Evolutionary conservation across 2,329 filamentous ascomycete genomes (phyloP), one percentile per base, ranked within the genome.

Genomic region (Fusarium annulatum): DNA sequence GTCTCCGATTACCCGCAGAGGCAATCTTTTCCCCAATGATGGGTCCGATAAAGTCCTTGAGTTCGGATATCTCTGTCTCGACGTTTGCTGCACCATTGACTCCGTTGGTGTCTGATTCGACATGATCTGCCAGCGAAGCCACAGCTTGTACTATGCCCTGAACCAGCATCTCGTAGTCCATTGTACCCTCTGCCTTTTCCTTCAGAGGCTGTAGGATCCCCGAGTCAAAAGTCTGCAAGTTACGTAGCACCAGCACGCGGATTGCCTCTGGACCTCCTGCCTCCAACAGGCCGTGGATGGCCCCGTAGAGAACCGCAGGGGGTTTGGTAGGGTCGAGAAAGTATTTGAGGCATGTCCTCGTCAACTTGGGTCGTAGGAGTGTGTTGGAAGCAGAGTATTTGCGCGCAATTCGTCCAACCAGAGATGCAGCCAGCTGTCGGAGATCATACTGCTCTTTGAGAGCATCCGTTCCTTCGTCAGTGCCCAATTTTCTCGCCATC

Each of bases 271-370:
- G 84, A 0, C 88, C 95, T 33, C 95, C 94, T 30, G 97, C 92
- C 3, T 92, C 90, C 4, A 92, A 88, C 6, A 99, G 86, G 3
- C 95, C 96, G 36, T 91, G 89, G 28, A 99, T 88, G 11, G 96
- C 94, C 49, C 96, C 96, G 80, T 96, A 99, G 78, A 97, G 94
- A 3, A 96, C 92, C 4, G 93, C 91, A 0, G 95, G 89, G 0
- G 95, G 91, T 79, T 95, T 94, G 48, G 91, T 90, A 0, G 94
- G 94, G 78, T 98, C 95, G 36, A 99, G 88, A 82, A 98, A 96
- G 78, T 93, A 91, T 84, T 97, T 97, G 39, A 98, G 88, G 79
- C 95, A 98, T 0, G 95, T 96, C n/a, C 96, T 90, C 8, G 95
- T 95, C 36, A 99, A 91, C 72, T 97, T 94, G 5, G 95, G 92